Percentiles rank a stretch among this genome's conserved stretches.
These are phyloP conservation scores for Lentinula guzmanii DNA, from an alignment of 768 basidiomycete species.

Conservation along the genomic window DNA sequence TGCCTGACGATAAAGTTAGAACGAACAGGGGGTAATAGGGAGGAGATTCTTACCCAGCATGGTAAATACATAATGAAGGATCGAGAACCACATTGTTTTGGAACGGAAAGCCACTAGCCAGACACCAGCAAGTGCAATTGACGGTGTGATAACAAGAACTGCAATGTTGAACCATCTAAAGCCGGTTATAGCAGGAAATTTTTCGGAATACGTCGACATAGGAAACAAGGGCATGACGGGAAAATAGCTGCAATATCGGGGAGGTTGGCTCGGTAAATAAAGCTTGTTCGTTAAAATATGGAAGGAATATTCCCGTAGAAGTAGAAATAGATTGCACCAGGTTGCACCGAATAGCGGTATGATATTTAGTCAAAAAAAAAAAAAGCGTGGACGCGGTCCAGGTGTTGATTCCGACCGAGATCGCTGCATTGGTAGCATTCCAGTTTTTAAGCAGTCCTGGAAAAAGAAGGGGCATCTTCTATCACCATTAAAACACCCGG, in stretches of 20 bases:
- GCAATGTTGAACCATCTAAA: conserved; percentile 76
- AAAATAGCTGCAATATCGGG: not conserved
- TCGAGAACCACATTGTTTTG: conserved; percentile 55
- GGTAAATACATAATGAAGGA: conserved; percentile 78
- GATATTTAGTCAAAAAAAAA: conserved; percentile 7
- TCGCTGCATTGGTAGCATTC: conserved; percentile 2
- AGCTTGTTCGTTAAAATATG: not conserved
- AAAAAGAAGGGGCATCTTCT: conserved; percentile 2
- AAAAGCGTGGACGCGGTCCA: conserved; percentile 4
- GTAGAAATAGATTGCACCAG: not conserved
- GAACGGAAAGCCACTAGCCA: conserved; percentile 36
- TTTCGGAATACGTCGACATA: conserved; percentile 6
- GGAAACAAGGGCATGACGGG: not conserved
- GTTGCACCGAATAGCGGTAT: conserved; percentile 7
- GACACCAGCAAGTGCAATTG: conserved; percentile 64
- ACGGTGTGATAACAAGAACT: conserved; percentile 66
- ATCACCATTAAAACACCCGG: not conserved
- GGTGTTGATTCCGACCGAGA: conserved; percentile 7
- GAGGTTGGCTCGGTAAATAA: not conserved
- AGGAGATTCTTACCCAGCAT: conserved; percentile 59
- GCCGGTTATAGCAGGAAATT: conserved; percentile 45
- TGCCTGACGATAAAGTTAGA: conserved; percentile 25
- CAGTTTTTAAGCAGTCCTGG: conserved; percentile 5
- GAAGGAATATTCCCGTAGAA: conserved; percentile 5
- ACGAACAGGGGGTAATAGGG: not conserved